A percentile compares a stretch with the other conserved stretches of the same genome.
phyloP scores from a whole-genome alignment of 768 basidiomycete species.

The Xerocomellus chrysenteron region DNA sequence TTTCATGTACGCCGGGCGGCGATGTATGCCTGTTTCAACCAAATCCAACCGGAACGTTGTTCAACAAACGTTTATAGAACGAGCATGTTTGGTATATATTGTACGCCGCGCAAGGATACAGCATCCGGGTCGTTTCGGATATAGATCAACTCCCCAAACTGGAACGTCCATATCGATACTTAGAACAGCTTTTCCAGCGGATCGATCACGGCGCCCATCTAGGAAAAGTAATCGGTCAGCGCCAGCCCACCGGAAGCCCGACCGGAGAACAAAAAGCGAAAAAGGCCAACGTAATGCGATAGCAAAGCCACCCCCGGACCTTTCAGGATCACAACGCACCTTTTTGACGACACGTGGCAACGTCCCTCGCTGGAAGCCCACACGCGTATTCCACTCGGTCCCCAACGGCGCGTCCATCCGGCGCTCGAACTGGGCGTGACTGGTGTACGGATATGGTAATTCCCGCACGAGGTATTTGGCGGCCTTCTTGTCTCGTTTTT shows the following conservation, averaged over 20 bases:
- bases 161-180: background rate
- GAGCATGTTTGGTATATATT: background rate
- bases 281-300: background rate
- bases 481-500: constrained; percentile 93
- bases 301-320: background rate
- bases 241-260: background rate
- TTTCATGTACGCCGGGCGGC: constrained; percentile 3
- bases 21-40: background rate
- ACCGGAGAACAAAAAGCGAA: no score
- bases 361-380: constrained; percentile 80
- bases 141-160: background rate
- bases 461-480: constrained; percentile 87
- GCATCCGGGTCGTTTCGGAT: background rate
- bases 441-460: constrained; percentile 92
- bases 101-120: background rate
- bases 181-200: constrained; percentile 58
- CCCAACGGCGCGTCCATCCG: constrained; percentile 81
- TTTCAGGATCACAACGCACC: constrained; percentile 38
- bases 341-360: constrained; percentile 86
- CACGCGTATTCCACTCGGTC: constrained; percentile 89
- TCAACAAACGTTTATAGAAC: background rate
- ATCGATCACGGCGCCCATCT: constrained; percentile 73
- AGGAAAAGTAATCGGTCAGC: constrained; percentile 9
- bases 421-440: constrained; percentile 88
- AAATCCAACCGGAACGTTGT: no score